Conservation (phyloP, 164 flowering plant species). For the Amborella trichopoda region DNA sequence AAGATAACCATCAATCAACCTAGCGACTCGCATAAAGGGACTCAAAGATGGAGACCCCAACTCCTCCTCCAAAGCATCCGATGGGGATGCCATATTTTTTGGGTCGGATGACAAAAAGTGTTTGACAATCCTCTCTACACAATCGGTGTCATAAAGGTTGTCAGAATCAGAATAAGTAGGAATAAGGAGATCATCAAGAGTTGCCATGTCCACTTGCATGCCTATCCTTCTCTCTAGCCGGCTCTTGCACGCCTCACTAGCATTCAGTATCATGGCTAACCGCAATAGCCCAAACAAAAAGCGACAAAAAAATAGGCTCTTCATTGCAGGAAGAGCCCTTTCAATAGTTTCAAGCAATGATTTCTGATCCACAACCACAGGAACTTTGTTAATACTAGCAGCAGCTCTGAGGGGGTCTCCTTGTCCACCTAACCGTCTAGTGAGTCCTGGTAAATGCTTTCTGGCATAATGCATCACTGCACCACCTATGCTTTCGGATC, state of each 20-base stretch:
- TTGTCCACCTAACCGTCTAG: slow-evolving; percentile 60
- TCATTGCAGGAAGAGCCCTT: slow-evolving; percentile 61
- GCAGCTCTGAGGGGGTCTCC: slow-evolving; percentile 35
- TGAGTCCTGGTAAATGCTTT: slow-evolving; percentile 74
- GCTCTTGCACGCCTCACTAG: slow-evolving; percentile 36
- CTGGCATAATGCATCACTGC: slow-evolving; percentile 73
- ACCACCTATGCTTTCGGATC: slow-evolving; percentile 59
- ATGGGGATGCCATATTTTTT: slow-evolving; percentile 22
- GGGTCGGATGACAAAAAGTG: slow-evolving; percentile 57
- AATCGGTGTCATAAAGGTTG: slow-evolving; percentile 59
- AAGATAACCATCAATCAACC: slow-evolving; percentile 62
- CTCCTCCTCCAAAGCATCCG: slow-evolving; percentile 45
- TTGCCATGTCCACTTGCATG: slow-evolving; percentile 70
- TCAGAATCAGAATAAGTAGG: slow-evolving; percentile 85
- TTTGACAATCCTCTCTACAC: slow-evolving; percentile 55
- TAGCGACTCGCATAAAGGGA: slow-evolving; percentile 50
- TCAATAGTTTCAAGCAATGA: slow-evolving; percentile 53
- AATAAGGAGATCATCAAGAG: slow-evolving; percentile 67
- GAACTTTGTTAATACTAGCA: slow-evolving; percentile 55
- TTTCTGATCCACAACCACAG: slow-evolving; percentile 53
- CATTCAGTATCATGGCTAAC: slow-evolving; percentile 64
- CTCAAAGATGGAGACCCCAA: slow-evolving; percentile 49
- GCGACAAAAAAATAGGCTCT: slow-evolving; percentile 70
- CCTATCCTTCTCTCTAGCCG: slow-evolving; percentile 73
- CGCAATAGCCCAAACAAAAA: slow-evolving; percentile 81